Base-by-base conservation (phyloP, 106 monocot species). In the Dioscorea alata region DNA sequence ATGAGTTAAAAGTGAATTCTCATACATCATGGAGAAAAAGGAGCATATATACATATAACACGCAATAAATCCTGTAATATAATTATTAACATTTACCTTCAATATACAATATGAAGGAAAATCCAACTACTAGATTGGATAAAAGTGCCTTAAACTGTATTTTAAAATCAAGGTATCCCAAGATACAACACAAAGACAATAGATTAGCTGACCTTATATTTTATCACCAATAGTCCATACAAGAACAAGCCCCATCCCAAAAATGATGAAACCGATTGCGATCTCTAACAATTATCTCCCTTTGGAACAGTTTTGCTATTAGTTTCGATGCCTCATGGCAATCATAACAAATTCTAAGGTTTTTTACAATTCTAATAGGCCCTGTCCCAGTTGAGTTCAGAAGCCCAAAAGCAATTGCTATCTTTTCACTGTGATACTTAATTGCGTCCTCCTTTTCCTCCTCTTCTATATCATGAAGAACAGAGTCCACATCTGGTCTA, bases 381-480 rank as follows among this genome's bases (percentile, higher is more conserved):
- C 66, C 54, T 49, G 31, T 68, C 19, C 24, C 72, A 19, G 24
- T 54, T 57, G 68, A 69, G 13, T 65, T 78, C 68, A 74, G 48
- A 56, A 74, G 58, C 32, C 74, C 77, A 68, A 80, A 80, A 22
- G 66, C 81, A 67, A 77, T 69, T 42, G 80, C 85, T 62, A 85
- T 60, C 74, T 65, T 78, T 71, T 85, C 85, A 50, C 77, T 81
- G 70, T 80, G 84, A 70, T 76, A 76, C 61, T 70, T 71, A 16
- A 80, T 67, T 14, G 76, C 60, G 50, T 61, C 67, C 60, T 84
- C 84, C 70, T 84, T 80, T 58, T 80, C 77, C 57, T 84, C 80
- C 19, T 77, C 74, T 49, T 78, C 86, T 73, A 81, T 79, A 33
- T 86, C 82, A 71, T 86, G 82, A 61, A 82, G 79, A 23, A 86